Base-by-base conservation (phyloP, 2,329 filamentous ascomycete genomes). In the Nemania diffusa region DNA sequence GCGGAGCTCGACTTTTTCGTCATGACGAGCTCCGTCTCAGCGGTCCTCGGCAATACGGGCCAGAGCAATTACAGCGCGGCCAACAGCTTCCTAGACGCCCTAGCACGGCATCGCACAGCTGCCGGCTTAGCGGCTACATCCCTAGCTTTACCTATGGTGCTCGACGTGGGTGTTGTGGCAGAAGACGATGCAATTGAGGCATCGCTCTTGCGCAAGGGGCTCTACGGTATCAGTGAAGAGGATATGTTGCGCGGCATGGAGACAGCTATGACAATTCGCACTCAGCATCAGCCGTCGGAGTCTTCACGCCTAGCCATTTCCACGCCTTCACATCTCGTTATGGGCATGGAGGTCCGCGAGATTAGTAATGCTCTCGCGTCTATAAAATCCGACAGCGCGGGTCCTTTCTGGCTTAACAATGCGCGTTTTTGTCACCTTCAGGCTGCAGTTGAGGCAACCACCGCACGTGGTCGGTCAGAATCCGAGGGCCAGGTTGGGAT, bases 211-310 rank as follows among this genome's bases (percentile, higher is more conserved):
- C 64, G 70, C 20, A 75, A 71, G 62, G 75, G 76, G 27, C 73
- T 76, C 63, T 77, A 77, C 65, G 74, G 74, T 20, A 74, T 77
- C 17, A 69, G 73, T 40, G 75, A 77, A 57, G 71, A 74, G 29
- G 48, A 75, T 3, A 65, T 77, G 27, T 68, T 76, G 9, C 44
- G 68, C 8, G 65, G 63, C 11, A 72, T 77, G 26, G 74, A 73
- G 60, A 68, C 60, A 1, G 75, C 74, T 22, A 76, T 79, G 68
- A 42, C 34, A 27, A 20, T n/a, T 26, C 20, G 44, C 32, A 29
- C 64, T 22, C 48, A 29, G 26, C 40, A 34, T 37, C 52, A 40
- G 26, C 24, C 26, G 42, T 22, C 50, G 42, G 50, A 42, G 27
- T 24, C 64, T 6, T 50, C 58, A 27, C 52, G 6, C n/a, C 22